A percentile compares a stretch with the other conserved stretches of the same genome.
These are phyloP conservation scores for Carex scoparia DNA, from an alignment of 176 grass and related monocot species.

Conservation along the genomic window DNA sequence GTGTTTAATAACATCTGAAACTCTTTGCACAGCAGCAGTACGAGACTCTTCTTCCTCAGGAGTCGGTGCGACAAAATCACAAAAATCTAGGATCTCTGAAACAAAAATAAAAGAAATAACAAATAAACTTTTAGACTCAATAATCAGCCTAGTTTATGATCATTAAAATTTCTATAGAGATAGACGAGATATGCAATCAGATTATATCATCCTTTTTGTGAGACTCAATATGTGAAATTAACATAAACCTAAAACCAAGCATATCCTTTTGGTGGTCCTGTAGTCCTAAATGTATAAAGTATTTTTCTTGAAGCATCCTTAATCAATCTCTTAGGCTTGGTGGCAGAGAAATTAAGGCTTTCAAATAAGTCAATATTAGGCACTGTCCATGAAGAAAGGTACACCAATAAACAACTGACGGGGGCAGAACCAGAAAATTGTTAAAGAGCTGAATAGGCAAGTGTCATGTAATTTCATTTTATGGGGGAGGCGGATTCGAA, in stretches of 20 bases:
- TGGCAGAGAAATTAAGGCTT: not conserved
- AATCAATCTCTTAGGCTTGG: not conserved
- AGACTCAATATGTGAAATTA: not conserved
- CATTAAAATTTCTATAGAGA: not conserved
- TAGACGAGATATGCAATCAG: not conserved
- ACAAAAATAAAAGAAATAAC: constrained; percentile 32
- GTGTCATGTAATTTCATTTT: too few species aligned
- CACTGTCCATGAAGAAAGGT: not conserved
- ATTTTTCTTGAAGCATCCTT: not conserved
- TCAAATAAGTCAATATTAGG: not conserved
- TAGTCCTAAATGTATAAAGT: not conserved
- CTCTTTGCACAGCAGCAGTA: constrained; percentile 55
- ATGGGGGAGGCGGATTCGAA: too few species aligned
- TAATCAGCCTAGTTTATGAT: constrained; percentile 21
- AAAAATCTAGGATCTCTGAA: constrained; percentile 95
- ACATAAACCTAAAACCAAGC: not conserved
- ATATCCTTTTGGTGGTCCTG: not conserved
- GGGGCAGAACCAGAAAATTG: too few species aligned
- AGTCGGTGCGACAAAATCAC: constrained; percentile 76
- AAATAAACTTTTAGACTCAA: not conserved
- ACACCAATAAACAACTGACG: not conserved
- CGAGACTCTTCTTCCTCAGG: constrained; percentile 85
- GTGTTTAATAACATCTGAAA: constrained; percentile 78
- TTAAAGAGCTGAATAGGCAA: too few species aligned
- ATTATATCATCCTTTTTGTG: constrained; percentile 7